phyloP scores from a whole-genome alignment of 306 rosid genomes.

The Alnus glutinosa region DNA sequence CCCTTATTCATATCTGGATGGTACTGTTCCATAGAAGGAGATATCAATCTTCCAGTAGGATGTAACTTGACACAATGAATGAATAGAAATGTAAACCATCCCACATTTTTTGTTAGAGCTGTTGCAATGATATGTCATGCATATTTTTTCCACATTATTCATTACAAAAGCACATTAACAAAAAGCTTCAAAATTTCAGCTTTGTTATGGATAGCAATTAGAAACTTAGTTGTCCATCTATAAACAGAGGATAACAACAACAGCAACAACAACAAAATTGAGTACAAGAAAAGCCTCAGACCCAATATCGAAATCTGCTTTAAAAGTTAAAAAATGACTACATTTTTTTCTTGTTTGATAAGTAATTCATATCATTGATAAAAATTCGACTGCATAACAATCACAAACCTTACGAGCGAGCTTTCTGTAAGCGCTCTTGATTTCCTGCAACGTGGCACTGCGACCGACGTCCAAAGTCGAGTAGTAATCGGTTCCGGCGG shows the following conservation, averaged over 20 bases:
- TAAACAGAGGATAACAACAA: background rate
- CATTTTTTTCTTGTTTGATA: too few relatives aligned
- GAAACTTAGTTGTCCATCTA: background rate
- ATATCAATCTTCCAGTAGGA: slow-evolving; percentile 2
- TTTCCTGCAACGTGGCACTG: slow-evolving; percentile 74
- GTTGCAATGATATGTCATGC: background rate
- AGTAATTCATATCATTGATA: too few relatives aligned
- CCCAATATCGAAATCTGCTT: slow-evolving; percentile 24
- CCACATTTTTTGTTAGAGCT: background rate
- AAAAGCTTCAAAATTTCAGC: background rate
- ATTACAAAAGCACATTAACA: background rate
- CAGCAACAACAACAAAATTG: background rate
- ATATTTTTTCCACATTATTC: background rate
- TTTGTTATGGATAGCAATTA: background rate
- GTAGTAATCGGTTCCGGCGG: slow-evolving; percentile 60
- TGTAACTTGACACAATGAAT: slow-evolving; percentile 15
- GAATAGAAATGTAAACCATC: slow-evolving; percentile 5
- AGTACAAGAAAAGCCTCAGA: background rate
- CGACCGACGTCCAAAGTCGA: slow-evolving; percentile 59
- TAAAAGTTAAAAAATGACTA: slow-evolving; percentile 5
- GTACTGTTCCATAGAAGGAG: slow-evolving; percentile 49
- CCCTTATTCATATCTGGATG: slow-evolving; percentile 89
- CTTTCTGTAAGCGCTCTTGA: slow-evolving; percentile 68
- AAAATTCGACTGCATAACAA: background rate
- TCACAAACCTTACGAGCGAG: slow-evolving; percentile 82